Base-by-base conservation (phyloP, 2,329 filamentous ascomycete species). In the Paramyrothecium roridum region DNA sequence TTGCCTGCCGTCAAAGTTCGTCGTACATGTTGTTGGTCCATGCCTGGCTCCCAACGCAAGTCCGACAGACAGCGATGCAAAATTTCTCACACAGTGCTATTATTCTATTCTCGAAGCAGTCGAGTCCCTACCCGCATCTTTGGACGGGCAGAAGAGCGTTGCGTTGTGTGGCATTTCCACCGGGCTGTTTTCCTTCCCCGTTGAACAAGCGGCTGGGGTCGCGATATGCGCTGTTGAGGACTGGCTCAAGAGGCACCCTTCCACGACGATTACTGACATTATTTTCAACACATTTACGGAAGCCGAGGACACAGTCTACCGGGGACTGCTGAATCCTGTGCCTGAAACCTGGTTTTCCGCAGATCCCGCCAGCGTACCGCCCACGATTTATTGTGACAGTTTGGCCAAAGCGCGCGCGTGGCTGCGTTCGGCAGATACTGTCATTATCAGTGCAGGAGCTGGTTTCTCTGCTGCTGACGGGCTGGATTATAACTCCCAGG, bases 151-250 rank as follows among this genome's bases (percentile, higher is more conserved):
- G 1, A 65, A 64, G 12, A 56, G 58, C 0, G 37, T 64, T 1
- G 63, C 61, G 0, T 11, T 65, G 1, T 65, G 63, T 2, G 63
- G 63, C 1, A 63, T 65, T 1, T 65, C 63, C 0, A 65, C 63
- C 0, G 63, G 63, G 0, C 33, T 65, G 1, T 65, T 65, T 2
- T 55, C 61, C 0, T 65, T 65, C 33, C 63, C 63, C 1, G 63
- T 61, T 0, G 10, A 54, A 1, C 49, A 62, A 13, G 63, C 63
- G 19, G 63, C 60, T 0, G n/a, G 40, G 3, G 62, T 62, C 0
- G 63, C 63, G 1, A 50, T 60, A 1, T 53, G 51, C 0, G 53
- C 57, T 1, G 56, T 62, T 0, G 37, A 12, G 1, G 19, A 49
- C 0, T 65, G 61, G 63, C 20, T 64, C 1, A n/a, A 54, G 17